Conservation (phyloP, 768 basidiomycete genomes). For the Trametes elegans region DNA sequence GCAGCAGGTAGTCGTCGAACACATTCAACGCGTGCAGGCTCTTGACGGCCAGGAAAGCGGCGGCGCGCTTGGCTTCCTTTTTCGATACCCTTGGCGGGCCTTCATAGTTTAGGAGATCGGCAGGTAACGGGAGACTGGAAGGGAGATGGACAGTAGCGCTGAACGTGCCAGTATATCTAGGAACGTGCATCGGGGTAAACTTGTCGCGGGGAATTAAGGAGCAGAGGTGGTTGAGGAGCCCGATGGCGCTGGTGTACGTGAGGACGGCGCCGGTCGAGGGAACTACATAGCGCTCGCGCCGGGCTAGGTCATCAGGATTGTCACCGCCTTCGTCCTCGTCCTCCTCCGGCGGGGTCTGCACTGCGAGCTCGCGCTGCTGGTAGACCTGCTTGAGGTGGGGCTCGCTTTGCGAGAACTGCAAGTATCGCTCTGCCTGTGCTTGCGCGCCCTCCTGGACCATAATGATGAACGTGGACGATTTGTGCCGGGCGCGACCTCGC, state of each 20-base stretch:
- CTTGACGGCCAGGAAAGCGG: slow-evolving; percentile 76
- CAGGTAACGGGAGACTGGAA: slow-evolving; percentile 56
- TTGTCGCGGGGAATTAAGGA: slow-evolving; percentile 69
- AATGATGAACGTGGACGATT: slow-evolving; percentile 73
- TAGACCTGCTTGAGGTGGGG: slow-evolving; percentile 63
- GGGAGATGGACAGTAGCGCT: slow-evolving; percentile 62
- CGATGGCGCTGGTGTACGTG: slow-evolving; percentile 74
- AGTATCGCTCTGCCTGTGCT: slow-evolving; percentile 56
- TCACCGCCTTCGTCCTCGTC: slow-evolving; percentile 42
- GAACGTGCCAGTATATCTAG: slow-evolving; percentile 64
- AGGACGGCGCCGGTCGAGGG: slow-evolving; percentile 72
- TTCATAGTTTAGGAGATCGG: slow-evolving; percentile 49
- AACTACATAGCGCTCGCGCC: slow-evolving; percentile 74
- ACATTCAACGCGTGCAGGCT: slow-evolving; percentile 66
- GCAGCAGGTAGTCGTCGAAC: slow-evolving; percentile 81
- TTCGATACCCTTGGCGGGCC: slow-evolving; percentile 68
- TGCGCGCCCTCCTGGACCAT: slow-evolving; percentile 69
- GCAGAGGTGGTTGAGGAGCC: slow-evolving; percentile 73
- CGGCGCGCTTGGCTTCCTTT: slow-evolving; percentile 80
- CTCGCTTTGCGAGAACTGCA: slow-evolving; percentile 56
- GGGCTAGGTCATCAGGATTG: slow-evolving; percentile 54
- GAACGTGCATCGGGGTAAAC: slow-evolving; percentile 60
- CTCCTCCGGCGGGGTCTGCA: slow-evolving; percentile 22
- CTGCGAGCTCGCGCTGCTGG: slow-evolving; percentile 42
- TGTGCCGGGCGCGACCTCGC: slow-evolving; percentile 79